A percentile compares a stretch with the other conserved stretches of the same genome.
These are phyloP conservation scores for Trichoderma sp. DNA, from an alignment of 2,329 filamentous ascomycete species.

Conservation along the genomic window DNA sequence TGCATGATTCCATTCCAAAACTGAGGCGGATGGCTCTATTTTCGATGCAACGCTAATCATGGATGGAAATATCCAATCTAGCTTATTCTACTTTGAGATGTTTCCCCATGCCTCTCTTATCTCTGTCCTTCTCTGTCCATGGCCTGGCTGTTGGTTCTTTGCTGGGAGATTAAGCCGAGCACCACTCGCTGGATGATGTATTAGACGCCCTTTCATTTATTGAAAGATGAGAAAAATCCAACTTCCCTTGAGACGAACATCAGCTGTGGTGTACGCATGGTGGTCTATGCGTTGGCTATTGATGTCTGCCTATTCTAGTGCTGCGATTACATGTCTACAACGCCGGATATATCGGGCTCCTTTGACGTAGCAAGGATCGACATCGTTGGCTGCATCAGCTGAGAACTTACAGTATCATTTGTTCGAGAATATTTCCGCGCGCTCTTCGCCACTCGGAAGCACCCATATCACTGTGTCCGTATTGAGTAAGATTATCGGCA, in stretches of 20 bases:
- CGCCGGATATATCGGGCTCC: neutral
- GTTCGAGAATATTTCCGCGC: neutral
- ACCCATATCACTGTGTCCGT: neutral
- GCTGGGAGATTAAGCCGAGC: neutral
- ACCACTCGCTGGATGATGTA: neutral
- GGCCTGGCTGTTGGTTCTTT: neutral
- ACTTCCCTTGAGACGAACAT: neutral
- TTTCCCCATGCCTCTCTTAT: neutral
- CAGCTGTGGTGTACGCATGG: neutral
- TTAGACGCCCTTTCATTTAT: neutral
- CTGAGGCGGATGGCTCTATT: neutral
- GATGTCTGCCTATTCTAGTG: neutral
- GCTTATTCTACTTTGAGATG: neutral
- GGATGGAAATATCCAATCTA: neutral
- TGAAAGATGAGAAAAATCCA: neutral
- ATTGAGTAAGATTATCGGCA: neutral
- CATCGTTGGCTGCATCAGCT: neutral
- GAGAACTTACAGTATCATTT: neutral
- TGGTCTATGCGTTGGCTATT: neutral
- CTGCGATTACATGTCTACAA: neutral
- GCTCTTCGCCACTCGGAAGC: neutral
- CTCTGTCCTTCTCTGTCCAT: neutral
- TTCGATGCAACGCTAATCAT: conserved; percentile 1
- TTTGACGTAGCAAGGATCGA: neutral
- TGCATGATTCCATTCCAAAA: conserved; percentile 1